phyloP scores from a whole-genome alignment of 2,329 filamentous ascomycete species.

The Alternaria arborescens region DNA sequence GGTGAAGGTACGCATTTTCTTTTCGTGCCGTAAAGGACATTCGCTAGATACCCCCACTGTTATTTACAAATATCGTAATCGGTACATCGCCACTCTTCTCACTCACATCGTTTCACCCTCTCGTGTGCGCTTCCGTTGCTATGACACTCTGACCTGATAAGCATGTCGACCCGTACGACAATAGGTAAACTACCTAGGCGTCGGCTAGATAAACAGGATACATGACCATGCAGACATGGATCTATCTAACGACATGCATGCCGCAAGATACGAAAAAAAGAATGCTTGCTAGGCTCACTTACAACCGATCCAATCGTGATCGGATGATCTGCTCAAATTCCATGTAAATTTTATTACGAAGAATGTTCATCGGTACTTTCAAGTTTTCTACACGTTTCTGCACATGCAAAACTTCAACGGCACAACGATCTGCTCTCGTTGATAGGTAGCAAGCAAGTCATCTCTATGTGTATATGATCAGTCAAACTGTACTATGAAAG shows the following conservation, averaged over 20 bases:
- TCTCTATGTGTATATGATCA: neutral
- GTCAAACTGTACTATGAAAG: slow-evolving; percentile 7
- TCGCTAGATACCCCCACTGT: slow-evolving; percentile 2
- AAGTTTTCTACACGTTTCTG: neutral
- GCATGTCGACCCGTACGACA: neutral
- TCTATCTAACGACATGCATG: neutral
- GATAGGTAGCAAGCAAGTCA: neutral
- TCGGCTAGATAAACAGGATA: neutral
- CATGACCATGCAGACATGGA: neutral
- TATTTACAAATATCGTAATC: neutral
- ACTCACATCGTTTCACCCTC: neutral
- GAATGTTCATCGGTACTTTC: neutral
- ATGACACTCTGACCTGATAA: neutral
- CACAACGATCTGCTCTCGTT: neutral
- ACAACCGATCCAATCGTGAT: neutral
- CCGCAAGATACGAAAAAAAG: neutral
- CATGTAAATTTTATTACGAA: neutral
- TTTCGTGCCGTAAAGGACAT: neutral
- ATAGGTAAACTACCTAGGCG: neutral
- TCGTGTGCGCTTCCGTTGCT: neutral
- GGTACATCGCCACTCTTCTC: neutral
- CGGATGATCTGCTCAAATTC: neutral
- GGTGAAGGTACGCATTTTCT: neutral
- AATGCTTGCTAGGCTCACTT: neutral
- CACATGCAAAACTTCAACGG: neutral